These are phyloP conservation scores for Saccharomyces hybrid DNA, from an alignment of 1,139 yeast genomes.

Conservation along the genomic window DNA sequence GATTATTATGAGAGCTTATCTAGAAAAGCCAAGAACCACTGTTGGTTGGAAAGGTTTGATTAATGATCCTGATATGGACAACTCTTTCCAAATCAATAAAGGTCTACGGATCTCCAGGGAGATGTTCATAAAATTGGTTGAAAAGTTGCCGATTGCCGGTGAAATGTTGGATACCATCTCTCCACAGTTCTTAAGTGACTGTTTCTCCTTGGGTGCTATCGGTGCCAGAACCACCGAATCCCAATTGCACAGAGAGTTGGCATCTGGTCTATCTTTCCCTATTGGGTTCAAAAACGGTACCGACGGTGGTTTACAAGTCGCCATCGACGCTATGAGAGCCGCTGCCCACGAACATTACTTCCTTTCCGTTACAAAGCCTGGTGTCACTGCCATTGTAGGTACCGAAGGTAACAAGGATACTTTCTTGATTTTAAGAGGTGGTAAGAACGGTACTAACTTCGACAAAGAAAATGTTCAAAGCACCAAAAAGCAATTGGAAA, in stretches of 20 bases:
- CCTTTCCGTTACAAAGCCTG: constrained; percentile 86
- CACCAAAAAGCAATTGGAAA: constrained; percentile 57
- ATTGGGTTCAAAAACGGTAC: constrained; percentile 97
- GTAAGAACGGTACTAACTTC: constrained; percentile 84
- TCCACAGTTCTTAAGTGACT: constrained; percentile 86
- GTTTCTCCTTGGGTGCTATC: constrained; percentile 89
- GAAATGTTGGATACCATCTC: constrained; percentile 97
- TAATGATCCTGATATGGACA: constrained; percentile 94
- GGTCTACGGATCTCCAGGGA: constrained; percentile 86
- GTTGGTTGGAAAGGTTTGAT: constrained; percentile 99
- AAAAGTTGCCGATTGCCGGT: constrained; percentile 82
- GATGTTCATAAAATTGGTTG: constrained; percentile 76
- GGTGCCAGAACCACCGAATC: constrained; percentile 98
- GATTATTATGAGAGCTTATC: constrained; percentile 93
- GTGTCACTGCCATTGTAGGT: constrained; percentile 90
- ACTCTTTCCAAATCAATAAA: constrained; percentile 87
- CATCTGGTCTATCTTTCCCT: constrained; percentile 93
- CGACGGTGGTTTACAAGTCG: constrained; percentile 86
- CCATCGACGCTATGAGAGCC: constrained; percentile 88
- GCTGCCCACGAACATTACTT: constrained; percentile 92
- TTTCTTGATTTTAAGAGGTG: constrained; percentile 90
- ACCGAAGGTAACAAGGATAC: constrained; percentile 90
- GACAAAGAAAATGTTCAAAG: constrained; percentile 65
- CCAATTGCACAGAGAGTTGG: constrained; percentile 90
- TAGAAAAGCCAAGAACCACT: constrained; percentile 96